A percentile compares a stretch with the other conserved stretches of the same genome.
Conservation (phyloP, 2,329 filamentous ascomycete genomes). For the Fusarium lyarnte region DNA sequence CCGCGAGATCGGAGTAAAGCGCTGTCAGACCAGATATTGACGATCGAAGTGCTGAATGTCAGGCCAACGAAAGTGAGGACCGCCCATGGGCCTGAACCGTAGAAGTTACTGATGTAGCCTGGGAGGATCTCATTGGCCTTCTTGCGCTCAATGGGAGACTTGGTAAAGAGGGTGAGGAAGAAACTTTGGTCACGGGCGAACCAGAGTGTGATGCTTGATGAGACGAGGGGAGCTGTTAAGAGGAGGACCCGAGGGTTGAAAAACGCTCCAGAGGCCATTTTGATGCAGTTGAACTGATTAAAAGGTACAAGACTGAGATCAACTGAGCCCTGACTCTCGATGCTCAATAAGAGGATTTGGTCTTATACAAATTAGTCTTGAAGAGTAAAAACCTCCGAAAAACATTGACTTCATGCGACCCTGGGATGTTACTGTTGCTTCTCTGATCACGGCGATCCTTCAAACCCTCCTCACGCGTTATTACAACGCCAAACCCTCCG, state of each 20-base stretch:
- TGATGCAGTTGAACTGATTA: neutral
- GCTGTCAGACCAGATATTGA: constrained; percentile 39
- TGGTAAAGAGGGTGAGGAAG: constrained; percentile 53
- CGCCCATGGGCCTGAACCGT: constrained; percentile 47
- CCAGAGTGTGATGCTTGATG: constrained; percentile 57
- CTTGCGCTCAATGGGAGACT: constrained; percentile 39
- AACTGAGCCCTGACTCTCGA: neutral
- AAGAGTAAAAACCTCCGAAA: constrained; percentile 24
- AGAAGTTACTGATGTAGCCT: constrained; percentile 55
- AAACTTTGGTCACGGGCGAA: constrained; percentile 57
- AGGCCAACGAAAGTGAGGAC: constrained; percentile 49
- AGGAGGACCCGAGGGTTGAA: constrained; percentile 51
- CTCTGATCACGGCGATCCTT: constrained; percentile 13
- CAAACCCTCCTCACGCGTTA: neutral
- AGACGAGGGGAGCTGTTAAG: constrained; percentile 56
- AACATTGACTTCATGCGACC: neutral
- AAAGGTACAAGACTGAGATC: neutral
- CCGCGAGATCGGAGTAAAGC: constrained; percentile 38
- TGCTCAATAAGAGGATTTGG: neutral
- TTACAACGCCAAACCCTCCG: constrained; percentile 28
- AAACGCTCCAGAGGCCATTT: constrained; percentile 52
- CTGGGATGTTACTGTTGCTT: neutral
- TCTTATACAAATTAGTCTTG: constrained; percentile 3
- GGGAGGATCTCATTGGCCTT: constrained; percentile 52
- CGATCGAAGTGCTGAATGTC: constrained; percentile 47